Conservation (phyloP, 441 rosid species). For the Populus trichocarpa region DNA sequence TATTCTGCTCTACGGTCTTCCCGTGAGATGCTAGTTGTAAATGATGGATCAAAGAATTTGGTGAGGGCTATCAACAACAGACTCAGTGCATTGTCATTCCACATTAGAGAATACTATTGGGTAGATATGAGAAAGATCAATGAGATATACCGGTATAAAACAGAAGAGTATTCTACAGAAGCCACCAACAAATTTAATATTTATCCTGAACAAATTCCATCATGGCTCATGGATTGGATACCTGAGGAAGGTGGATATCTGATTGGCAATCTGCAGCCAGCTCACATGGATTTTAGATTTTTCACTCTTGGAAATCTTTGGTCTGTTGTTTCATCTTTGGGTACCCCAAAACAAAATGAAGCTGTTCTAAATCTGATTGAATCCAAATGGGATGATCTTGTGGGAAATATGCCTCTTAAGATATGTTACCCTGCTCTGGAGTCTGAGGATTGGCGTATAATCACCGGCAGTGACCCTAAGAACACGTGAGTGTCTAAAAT, state of each 20-base stretch:
- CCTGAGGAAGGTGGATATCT: constrained; percentile 81
- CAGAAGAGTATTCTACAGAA: constrained; percentile 90
- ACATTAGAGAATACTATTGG: constrained; percentile 95
- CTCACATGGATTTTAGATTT: constrained; percentile 97
- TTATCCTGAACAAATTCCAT: constrained; percentile 89
- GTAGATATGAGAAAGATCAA: constrained; percentile 80
- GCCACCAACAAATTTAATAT: constrained; percentile 93
- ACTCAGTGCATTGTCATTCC: constrained; percentile 85
- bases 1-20: constrained; percentile 79
- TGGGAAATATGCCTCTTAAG: constrained; percentile 90
- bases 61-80: constrained; percentile 78
- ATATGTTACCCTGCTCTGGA: constrained; percentile 85
- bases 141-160: constrained; percentile 87
- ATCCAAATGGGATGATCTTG: constrained; percentile 79
- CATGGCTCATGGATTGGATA: constrained; percentile 94
- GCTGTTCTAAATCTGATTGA: constrained; percentile 71
- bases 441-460: constrained; percentile 81
- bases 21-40: constrained; percentile 74
- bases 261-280: constrained; percentile 92
- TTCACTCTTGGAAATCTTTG: constrained; percentile 90
- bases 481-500: constrained; percentile 56
- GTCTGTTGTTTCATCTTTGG: constrained; percentile 79
- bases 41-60: constrained; percentile 73
- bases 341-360: constrained; percentile 81
- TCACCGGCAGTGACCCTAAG: constrained; percentile 94